These are phyloP conservation scores for Aspergillus indologenus DNA, from an alignment of 495 filamentous ascomycete genomes.

Conservation along the genomic window DNA sequence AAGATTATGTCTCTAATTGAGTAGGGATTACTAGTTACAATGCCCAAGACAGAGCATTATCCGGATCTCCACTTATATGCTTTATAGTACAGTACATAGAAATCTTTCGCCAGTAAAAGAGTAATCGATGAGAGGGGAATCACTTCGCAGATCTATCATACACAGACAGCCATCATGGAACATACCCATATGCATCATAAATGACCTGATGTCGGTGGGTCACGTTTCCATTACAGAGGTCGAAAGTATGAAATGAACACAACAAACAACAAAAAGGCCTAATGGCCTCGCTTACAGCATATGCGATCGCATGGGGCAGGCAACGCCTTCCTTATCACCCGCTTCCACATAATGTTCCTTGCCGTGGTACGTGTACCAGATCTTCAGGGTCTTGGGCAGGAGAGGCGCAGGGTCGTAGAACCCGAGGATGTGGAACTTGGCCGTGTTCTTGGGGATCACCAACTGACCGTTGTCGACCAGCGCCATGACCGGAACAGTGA, in stretches of 20 bases:
- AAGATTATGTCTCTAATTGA: too few relatives aligned
- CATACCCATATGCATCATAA: neutral
- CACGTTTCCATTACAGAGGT: neutral
- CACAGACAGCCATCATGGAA: neutral
- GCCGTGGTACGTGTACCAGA: constrained; percentile 52
- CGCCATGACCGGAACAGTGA: constrained; percentile 47
- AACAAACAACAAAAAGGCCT: neutral
- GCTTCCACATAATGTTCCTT: constrained; percentile 45
- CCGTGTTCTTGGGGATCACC: constrained; percentile 37
- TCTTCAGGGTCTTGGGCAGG: constrained; percentile 47
- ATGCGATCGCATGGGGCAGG: constrained; percentile 40
- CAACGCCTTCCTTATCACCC: constrained; percentile 41
- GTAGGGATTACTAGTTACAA: too few relatives aligned
- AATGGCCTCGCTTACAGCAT: constrained; percentile 13
- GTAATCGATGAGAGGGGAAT: neutral
- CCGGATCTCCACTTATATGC: neutral
- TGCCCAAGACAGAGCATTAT: neutral
- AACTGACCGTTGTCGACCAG: constrained; percentile 48
- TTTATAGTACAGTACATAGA: neutral
- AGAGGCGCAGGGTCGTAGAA: constrained; percentile 58
- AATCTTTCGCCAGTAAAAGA: neutral
- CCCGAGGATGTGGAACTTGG: constrained; percentile 52
- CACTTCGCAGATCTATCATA: constrained; percentile 1
- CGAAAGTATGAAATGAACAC: neutral
- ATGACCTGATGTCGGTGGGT: neutral